Conservation (phyloP, 2,329 filamentous ascomycete genomes). For the Sclerotinia borealis region DNA sequence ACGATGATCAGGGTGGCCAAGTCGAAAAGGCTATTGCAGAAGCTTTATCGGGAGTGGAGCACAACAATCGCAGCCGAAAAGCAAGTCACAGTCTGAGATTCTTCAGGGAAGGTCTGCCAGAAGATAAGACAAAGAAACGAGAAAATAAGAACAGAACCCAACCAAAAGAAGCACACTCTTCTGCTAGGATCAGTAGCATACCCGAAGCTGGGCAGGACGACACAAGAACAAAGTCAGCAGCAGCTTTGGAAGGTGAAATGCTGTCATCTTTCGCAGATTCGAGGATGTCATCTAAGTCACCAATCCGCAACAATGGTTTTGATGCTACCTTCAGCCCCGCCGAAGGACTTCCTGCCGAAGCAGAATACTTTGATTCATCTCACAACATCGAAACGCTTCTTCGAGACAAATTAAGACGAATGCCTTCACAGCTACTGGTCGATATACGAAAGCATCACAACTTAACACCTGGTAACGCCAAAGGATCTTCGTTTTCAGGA, state of each 20-base stretch:
- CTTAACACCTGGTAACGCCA: constrained; percentile 27
- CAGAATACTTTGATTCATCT: constrained; percentile 27
- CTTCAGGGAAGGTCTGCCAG: constrained; percentile 59
- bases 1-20: constrained; percentile 49
- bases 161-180: constrained; percentile 27
- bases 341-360: constrained; percentile 21
- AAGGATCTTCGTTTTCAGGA: constrained; percentile 30
- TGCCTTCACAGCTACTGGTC: constrained; percentile 29
- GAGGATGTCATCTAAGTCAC: background rate
- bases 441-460: constrained; percentile 32
- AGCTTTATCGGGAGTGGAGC: constrained; percentile 54
- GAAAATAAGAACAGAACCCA: constrained; percentile 36
- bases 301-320: background rate
- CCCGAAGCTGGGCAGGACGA: background rate
- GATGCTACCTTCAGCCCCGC: constrained; percentile 11
- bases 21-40: constrained; percentile 61
- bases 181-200: constrained; percentile 3
- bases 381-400: constrained; percentile 18
- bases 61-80: constrained; percentile 59
- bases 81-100: constrained; percentile 61
- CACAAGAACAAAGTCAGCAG: background rate
- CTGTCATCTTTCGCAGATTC: constrained; percentile 14
- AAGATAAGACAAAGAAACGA: constrained; percentile 50
- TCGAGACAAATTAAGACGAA: constrained; percentile 20
- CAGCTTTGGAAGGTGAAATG: constrained; percentile 7